phyloP scores from a whole-genome alignment of 306 rosid species.

The Acmispon strigosus region DNA sequence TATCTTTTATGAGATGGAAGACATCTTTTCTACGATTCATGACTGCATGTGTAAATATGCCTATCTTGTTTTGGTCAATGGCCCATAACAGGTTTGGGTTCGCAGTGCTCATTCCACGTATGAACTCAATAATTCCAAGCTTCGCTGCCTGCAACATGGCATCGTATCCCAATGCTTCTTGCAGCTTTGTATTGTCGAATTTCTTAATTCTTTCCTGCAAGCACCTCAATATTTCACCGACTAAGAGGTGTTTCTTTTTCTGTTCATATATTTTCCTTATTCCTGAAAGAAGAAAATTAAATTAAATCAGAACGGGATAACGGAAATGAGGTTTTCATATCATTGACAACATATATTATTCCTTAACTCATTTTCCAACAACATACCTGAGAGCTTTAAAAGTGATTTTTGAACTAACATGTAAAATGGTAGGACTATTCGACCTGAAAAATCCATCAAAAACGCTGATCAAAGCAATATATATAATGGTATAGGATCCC shows the following conservation, averaged over 20 bases:
- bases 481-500: background rate
- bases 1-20: background rate
- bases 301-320: background rate
- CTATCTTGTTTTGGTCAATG: background rate
- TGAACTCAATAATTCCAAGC: background rate
- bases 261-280: background rate
- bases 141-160: background rate
- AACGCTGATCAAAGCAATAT: background rate
- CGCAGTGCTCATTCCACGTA: background rate
- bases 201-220: background rate
- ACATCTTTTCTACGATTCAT: background rate
- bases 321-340: too few species aligned
- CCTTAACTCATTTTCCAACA: too few species aligned
- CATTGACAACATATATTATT: too few species aligned
- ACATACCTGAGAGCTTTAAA: background rate
- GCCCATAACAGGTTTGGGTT: constrained; percentile 1
- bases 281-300: background rate
- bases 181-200: background rate
- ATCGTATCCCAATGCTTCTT: background rate
- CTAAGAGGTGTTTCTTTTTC: background rate
- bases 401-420: background rate
- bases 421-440: background rate
- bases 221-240: background rate
- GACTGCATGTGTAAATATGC: background rate
- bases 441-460: background rate